A percentile compares a stretch with the other conserved stretches of the same genome.
phyloP scores from a whole-genome alignment of 768 basidiomycete genomes.

The Boletus patriciae region DNA sequence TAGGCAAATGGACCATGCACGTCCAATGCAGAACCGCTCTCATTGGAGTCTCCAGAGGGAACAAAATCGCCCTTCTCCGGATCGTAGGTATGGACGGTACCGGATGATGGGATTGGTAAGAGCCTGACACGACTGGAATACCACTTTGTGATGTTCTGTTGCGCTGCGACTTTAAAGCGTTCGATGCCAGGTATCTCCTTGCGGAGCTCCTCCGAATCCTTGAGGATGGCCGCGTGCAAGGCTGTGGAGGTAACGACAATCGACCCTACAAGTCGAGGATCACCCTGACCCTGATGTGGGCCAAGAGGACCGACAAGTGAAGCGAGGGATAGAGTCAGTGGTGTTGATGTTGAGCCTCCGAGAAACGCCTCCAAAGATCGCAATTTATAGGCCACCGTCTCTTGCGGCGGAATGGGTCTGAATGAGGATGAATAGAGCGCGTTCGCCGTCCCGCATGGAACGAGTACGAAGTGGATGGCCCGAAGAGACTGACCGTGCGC shows the following conservation, averaged over 20 bases:
- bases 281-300: slow-evolving; percentile 12
- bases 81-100: slow-evolving; percentile 61
- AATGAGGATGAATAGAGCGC: slow-evolving; percentile 83
- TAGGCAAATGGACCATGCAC: slow-evolving; percentile 82
- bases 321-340: slow-evolving; percentile 57
- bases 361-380: slow-evolving; percentile 58
- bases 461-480: slow-evolving; percentile 46
- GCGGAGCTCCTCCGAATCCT: slow-evolving; percentile 77
- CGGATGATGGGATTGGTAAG: slow-evolving; percentile 41
- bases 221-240: slow-evolving; percentile 82
- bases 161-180: slow-evolving; percentile 85
- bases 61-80: slow-evolving; percentile 49
- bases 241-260: slow-evolving; percentile 84
- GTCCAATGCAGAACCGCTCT: slow-evolving; percentile 40
- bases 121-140: slow-evolving; percentile 62
- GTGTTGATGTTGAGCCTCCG: slow-evolving; percentile 34
- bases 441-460: slow-evolving; percentile 91
- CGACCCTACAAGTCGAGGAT: slow-evolving; percentile 45
- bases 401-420: slow-evolving; percentile 40
- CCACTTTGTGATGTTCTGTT: slow-evolving; percentile 71
- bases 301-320: slow-evolving; percentile 38
- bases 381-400: slow-evolving; percentile 44
- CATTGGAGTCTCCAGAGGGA: slow-evolving; percentile 36
- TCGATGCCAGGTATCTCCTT: slow-evolving; percentile 71
- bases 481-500: slow-evolving; percentile 13